These are phyloP conservation scores for Spergularia bocconei DNA, from an alignment of 148 eudicot species.

Conservation along the genomic window DNA sequence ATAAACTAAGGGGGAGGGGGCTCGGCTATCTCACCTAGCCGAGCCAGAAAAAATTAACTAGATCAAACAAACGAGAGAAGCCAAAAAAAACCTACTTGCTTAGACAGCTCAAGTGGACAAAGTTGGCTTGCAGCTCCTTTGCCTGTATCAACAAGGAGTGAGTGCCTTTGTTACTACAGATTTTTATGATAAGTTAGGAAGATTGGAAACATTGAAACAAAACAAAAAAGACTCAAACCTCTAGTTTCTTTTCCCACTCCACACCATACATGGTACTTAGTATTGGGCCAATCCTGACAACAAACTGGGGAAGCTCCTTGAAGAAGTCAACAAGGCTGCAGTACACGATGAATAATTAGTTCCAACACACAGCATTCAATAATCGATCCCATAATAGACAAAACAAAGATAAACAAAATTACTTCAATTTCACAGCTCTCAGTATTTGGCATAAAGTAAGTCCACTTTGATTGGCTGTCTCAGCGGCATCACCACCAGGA, in stretches of 20 bases:
- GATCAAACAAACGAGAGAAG: background rate
- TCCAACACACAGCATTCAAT: background rate
- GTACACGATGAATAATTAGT: conserved; percentile 7
- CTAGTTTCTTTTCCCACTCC: conserved; percentile 89
- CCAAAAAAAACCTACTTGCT: conserved; percentile 64
- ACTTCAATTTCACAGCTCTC: conserved; percentile 75
- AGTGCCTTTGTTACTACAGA: background rate
- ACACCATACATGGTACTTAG: conserved; percentile 62
- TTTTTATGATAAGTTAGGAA: background rate
- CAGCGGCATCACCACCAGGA: conserved; percentile 16
- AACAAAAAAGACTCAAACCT: conserved; percentile 39
- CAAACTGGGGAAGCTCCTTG: conserved; percentile 91
- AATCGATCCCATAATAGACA: conserved; percentile 5
- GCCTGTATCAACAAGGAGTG: conserved; percentile 43
- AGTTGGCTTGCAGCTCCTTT: conserved; percentile 85
- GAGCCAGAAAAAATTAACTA: no score
- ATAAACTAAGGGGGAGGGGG: no score
- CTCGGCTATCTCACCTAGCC: no score
- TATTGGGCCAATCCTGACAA: conserved; percentile 65
- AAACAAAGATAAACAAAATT: conserved; percentile 12
- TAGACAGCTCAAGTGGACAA: conserved; percentile 71
- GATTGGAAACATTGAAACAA: background rate
- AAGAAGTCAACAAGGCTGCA: conserved; percentile 80
- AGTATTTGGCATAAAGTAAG: conserved; percentile 65
- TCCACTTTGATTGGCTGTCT: conserved; percentile 29